Evolutionary conservation across 2,329 filamentous ascomycete genomes (phyloP), one percentile per base, ranked within the genome.

Genomic region (Elsinoe perseae): DNA sequence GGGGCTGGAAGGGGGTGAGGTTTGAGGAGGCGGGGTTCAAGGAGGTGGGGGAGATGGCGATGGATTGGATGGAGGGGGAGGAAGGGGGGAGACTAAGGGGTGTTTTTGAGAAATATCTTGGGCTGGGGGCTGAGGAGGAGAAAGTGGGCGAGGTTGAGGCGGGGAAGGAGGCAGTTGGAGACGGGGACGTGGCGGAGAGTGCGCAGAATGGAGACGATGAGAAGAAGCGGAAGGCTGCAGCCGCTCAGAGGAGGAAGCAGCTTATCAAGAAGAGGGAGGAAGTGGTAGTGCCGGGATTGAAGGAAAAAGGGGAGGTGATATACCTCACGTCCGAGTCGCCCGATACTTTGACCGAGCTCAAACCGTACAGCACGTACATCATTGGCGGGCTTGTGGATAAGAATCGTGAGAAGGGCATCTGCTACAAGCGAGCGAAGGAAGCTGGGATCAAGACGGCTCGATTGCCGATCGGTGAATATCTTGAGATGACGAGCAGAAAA

Each of bases 331-430:
- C 90, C 14, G 93, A 98, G 70, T 95, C 89, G n/a, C 84, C 87
- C 0, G 79, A 95, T 62, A 92, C 87, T 0, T 78, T 98, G 27
- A 84, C 86, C 4, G 81, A 87, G 42, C 80, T 98, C 42, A 89
- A 91, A 68, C 89, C 91, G 0, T 86, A 93, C 72, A 90, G 86
- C 59, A 92, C 84, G 58, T 98, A 98, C 70, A 86, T 98, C 60
- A 86, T 98, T 56, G 93, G 93, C 32, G 93, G 92, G 0, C 77
- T 98, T 32, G 93, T 98, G 23, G 93, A 98, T 74, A 91, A 91
- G 73, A 98, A 98, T 71, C 82, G 93, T 43, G 86, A 98, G 72
- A 98, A 98, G 75, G 90, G 89, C 0, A 78, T 98, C 34, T 98
- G 93, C 72, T 90, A 95, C 77, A 86, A 85, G 64, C 80, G 86